Evolutionary conservation across 192 early-diverging fungal species (phyloP), one percentile per base, ranked within the genome.

Genomic region (Backusella westeae): DNA sequence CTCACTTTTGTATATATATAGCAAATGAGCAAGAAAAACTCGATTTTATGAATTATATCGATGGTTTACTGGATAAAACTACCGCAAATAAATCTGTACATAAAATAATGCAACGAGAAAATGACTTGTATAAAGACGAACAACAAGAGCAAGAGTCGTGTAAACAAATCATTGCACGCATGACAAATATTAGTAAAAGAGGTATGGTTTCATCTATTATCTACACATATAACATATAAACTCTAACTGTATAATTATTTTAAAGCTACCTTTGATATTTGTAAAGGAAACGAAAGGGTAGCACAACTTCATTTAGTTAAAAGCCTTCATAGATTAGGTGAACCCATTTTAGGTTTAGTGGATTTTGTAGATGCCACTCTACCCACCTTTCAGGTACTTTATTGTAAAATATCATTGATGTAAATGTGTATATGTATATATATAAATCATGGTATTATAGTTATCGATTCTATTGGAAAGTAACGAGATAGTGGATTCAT

Each of bases 271-370:
- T 94, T 91, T 80, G 93, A 96, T 78, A 93, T 96, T 39, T 93
- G 94, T 78, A 94, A 93, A 82, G 91, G 90, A 70, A 91, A 94
- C 49, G 91, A 92, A 38, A 83, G 90, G 21, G 92, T 96, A 10
- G 91, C 91, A 3, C 85, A 93, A 69, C 77, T 96, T 42, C 87
- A 83, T 21, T 78, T 96, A 41, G 80, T 85, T 53, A 88, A 91
- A 67, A 87, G 82, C 23, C 78, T 83, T 1, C 90, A 92, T 78
- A 85, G 92, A 67, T 77, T 94, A 29, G 94, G 94, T 7, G 94
- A 96, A 71, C 88, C 89, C 8, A 80, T 96, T 6, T 84, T 83
- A 52, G 91, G 91, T 14, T 74, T 93, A 1, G 69, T 96, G 23
- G 87, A 92, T 46, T 96, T 96, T 72, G 72, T 75, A 39, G 84